phyloP scores from a whole-genome alignment of 2,329 filamentous ascomycete genomes.

The Thielaviopsis musarum region DNA sequence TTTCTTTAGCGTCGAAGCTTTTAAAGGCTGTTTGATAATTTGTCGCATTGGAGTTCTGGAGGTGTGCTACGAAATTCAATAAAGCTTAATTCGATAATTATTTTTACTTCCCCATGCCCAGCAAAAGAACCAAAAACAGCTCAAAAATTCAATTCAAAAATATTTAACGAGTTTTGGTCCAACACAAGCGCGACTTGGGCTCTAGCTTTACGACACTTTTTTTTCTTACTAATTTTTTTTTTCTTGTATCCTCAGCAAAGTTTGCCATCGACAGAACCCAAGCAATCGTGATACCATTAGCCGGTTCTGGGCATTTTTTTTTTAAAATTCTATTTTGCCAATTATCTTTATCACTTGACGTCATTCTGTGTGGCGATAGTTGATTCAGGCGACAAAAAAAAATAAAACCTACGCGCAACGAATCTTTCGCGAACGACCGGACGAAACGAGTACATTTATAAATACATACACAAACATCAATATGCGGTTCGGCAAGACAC shows the following conservation, averaged over 20 bases:
- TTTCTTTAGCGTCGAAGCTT: background rate
- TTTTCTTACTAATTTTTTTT: background rate
- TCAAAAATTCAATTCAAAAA: background rate
- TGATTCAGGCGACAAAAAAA: background rate
- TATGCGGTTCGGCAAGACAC: constrained; percentile 90
- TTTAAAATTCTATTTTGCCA: background rate
- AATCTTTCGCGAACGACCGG: background rate
- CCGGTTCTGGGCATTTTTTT: background rate
- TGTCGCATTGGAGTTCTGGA: background rate
- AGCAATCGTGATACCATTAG: background rate
- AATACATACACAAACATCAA: background rate
- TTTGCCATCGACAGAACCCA: background rate
- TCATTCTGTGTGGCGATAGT: background rate
- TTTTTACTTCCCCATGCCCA: background rate
- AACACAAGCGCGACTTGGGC: background rate
- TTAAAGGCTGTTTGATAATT: background rate
- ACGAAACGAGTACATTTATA: background rate
- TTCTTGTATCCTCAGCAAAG: background rate
- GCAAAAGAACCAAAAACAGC: background rate
- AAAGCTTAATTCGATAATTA: background rate
- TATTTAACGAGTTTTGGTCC: background rate
- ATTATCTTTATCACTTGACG: background rate
- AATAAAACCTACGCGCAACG: background rate
- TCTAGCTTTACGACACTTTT: background rate
- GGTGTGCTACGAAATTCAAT: background rate